Evolutionary conservation across 305 asterid genomes (phyloP).

Genomic region (Fraxinus xanthoxyloides): DNA sequence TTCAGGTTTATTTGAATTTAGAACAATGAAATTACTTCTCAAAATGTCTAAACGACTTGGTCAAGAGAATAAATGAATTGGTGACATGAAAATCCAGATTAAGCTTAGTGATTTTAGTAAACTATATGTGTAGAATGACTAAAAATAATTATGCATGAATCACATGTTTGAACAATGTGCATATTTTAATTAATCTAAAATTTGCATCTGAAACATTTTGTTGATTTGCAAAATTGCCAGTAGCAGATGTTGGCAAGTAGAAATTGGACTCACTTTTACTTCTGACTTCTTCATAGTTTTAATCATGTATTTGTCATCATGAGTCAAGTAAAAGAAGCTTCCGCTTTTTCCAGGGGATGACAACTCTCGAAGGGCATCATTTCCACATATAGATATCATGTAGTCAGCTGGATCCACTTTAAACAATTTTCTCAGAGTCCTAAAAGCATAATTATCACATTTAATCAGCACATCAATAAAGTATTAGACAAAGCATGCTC

Average conservation of each 20-base stretch:
- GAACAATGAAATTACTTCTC: not conserved
- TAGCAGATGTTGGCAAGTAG: constrained; percentile 14
- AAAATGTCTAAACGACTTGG: not conserved
- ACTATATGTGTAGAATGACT: not conserved
- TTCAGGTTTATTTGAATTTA: not conserved
- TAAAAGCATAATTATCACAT: constrained; percentile 29
- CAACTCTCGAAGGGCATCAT: constrained; percentile 90
- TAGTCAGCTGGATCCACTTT: constrained; percentile 95
- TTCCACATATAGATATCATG: constrained; percentile 94
- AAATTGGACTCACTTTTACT: constrained; percentile 72
- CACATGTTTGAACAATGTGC: not conserved
- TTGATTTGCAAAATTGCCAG: constrained; percentile 1
- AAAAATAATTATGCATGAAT: not conserved
- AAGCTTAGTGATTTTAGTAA: not conserved
- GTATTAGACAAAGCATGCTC: not conserved
- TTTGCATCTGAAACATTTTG: not conserved
- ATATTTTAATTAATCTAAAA: not conserved
- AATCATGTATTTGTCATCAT: constrained; percentile 91
- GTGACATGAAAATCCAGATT: not conserved
- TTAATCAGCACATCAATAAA: not conserved
- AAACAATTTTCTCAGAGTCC: constrained; percentile 78
- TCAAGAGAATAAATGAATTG: not conserved
- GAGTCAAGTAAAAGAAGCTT: constrained; percentile 88
- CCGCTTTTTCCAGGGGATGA: constrained; percentile 99
- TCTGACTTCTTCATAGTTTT: constrained; percentile 92